Conservation (phyloP, 352 stramenopile genomes). For the Pythium biforme region DNA sequence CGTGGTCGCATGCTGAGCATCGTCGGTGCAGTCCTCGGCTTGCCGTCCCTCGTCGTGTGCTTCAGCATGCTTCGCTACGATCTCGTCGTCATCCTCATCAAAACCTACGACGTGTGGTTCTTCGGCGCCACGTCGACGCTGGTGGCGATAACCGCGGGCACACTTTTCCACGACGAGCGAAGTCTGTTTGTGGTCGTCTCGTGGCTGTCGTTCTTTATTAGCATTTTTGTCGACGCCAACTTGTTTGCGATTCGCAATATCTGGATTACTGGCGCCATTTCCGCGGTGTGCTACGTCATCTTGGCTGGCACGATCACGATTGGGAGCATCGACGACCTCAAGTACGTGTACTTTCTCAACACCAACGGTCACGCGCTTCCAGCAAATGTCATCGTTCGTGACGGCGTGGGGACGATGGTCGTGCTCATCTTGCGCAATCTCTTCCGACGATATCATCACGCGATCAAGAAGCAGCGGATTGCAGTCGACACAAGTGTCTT, state of each 20-base stretch:
- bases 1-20: background rate
- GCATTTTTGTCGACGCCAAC: slow-evolving; percentile 9
- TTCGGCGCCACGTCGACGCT: slow-evolving; percentile 5
- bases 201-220: slow-evolving; percentile 1
- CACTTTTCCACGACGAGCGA: background rate
- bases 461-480: background rate
- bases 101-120: slow-evolving; percentile 14
- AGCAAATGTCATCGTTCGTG: background rate
- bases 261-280: background rate
- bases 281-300: background rate
- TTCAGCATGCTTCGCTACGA: slow-evolving; percentile 8
- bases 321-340: background rate
- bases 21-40: background rate
- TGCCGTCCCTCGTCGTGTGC: background rate
- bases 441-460: background rate
- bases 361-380: slow-evolving; percentile 5
- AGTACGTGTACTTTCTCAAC: background rate
- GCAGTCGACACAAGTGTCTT: background rate
- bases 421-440: slow-evolving; percentile 3
- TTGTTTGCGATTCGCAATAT: slow-evolving; percentile 5
- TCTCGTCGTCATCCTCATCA: background rate
- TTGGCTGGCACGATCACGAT: background rate
- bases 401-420: background rate
- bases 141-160: background rate
- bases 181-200: background rate